Percentiles rank a stretch among this genome's conserved stretches.
Evolutionary conservation across 345 rosid species (phyloP).

Genomic region (Litchi chinensis): DNA sequence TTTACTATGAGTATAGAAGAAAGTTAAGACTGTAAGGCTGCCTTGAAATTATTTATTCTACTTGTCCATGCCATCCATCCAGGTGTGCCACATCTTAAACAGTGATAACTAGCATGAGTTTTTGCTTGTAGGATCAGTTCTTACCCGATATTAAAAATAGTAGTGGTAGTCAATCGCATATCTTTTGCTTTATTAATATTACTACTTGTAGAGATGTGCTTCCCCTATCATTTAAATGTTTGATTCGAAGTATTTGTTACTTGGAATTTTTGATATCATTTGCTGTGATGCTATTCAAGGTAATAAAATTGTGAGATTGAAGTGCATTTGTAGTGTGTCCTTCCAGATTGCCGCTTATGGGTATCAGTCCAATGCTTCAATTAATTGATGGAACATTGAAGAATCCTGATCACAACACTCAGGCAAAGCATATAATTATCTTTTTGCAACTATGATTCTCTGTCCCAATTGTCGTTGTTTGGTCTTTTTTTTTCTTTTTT

Average conservation of each 20-base stretch:
- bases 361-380: conserved; percentile 97
- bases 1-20: background rate
- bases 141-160: background rate
- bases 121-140: background rate
- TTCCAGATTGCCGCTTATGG: conserved; percentile 82
- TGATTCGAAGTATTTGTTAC: too few species aligned
- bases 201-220: background rate
- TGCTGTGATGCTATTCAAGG: too few species aligned
- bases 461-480: background rate
- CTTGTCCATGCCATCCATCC: background rate
- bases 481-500: too few species aligned
- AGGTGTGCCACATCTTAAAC: background rate
- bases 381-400: conserved; percentile 82
- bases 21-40: background rate
- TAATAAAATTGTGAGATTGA: background rate
- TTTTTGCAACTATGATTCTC: background rate
- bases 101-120: background rate
- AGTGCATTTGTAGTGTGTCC: conserved; percentile 13
- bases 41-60: background rate
- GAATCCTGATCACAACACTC: conserved; percentile 87
- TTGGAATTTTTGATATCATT: too few species aligned
- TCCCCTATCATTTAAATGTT: background rate
- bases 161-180: background rate
- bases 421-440: conserved; percentile 43
- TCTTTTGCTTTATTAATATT: background rate